These are phyloP conservation scores for Puccinia triticina DNA, from an alignment of 1,284 basidiomycete genomes.

Conservation along the genomic window DNA sequence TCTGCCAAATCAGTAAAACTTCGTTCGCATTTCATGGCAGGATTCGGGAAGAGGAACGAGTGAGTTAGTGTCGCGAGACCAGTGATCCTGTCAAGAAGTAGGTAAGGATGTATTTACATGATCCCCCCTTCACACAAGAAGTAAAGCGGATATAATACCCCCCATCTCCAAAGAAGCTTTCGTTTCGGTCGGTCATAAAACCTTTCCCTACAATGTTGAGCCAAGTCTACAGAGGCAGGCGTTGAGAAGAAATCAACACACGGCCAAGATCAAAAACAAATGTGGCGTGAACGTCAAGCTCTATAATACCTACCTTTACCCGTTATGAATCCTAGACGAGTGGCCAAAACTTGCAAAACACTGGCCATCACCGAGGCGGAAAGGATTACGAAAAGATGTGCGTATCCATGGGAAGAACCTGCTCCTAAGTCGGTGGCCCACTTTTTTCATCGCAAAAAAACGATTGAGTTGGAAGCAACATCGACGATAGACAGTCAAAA, in stretches of 20 bases:
- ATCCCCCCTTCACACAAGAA: constrained; percentile 76
- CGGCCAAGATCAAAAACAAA: constrained; percentile 45
- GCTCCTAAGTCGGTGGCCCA: constrained; percentile 60
- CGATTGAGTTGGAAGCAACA: background rate
- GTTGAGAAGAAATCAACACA: constrained; percentile 54
- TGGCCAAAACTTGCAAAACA: constrained; percentile 62
- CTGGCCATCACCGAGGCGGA: constrained; percentile 59
- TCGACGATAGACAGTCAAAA: background rate
- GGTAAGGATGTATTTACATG: constrained; percentile 66
- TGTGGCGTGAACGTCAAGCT: background rate
- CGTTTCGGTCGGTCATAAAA: constrained; percentile 70
- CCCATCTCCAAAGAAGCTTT: constrained; percentile 68
- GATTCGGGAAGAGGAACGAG: background rate
- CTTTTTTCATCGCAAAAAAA: background rate
- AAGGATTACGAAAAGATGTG: constrained; percentile 81
- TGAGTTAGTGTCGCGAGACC: background rate
- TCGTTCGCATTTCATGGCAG: background rate
- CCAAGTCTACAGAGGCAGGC: constrained; percentile 53
- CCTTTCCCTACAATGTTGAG: constrained; percentile 56
- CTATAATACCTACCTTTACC: constrained; percentile 56
- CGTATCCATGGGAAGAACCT: constrained; percentile 68
- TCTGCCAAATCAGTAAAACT: constrained; percentile 65
- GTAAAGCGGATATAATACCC: constrained; percentile 71
- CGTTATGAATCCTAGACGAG: constrained; percentile 65
- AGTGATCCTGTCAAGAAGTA: background rate